These are phyloP conservation scores for Vanilla planifolia DNA, from an alignment of 106 monocot species.

Conservation along the genomic window DNA sequence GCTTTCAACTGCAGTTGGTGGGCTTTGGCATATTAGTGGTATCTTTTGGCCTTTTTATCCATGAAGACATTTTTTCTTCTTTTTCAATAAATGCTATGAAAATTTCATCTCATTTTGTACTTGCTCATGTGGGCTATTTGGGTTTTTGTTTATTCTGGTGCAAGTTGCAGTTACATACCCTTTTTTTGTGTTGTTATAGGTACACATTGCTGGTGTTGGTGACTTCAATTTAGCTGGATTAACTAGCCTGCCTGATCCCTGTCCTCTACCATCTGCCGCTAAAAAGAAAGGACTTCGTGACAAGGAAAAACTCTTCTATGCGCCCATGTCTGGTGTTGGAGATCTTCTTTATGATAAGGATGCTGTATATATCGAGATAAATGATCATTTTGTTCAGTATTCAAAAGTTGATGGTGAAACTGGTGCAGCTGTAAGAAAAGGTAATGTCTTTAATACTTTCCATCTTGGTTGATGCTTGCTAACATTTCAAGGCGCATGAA, in stretches of 20 bases:
- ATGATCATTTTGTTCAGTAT: constrained; percentile 93
- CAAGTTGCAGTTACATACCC: not conserved
- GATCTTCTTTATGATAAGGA: constrained; percentile 98
- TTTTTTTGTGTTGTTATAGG: constrained; percentile 32
- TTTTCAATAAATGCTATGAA: not conserved
- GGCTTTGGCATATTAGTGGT: no score
- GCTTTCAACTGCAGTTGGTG: no score
- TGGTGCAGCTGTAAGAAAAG: constrained; percentile 31
- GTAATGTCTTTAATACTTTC: constrained; percentile 15
- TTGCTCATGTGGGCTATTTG: not conserved
- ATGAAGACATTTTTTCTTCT: not conserved
- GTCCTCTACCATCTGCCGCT: constrained; percentile 92
- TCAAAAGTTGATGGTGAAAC: constrained; percentile 66
- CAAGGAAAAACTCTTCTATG: constrained; percentile 95
- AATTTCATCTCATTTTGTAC: not conserved
- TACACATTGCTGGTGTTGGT: constrained; percentile 93
- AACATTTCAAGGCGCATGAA: no score
- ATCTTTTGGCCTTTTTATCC: no score
- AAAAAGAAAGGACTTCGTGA: constrained; percentile 94
- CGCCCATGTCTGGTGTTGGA: constrained; percentile 98
- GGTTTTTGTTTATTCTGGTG: no score
- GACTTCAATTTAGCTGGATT: constrained; percentile 71
- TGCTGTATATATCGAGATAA: constrained; percentile 95
- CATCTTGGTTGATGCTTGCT: not conserved
- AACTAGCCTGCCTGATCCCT: constrained; percentile 76